These are phyloP conservation scores for Ziziphus jujuba DNA, from an alignment of 306 rosid species.

Conservation along the genomic window DNA sequence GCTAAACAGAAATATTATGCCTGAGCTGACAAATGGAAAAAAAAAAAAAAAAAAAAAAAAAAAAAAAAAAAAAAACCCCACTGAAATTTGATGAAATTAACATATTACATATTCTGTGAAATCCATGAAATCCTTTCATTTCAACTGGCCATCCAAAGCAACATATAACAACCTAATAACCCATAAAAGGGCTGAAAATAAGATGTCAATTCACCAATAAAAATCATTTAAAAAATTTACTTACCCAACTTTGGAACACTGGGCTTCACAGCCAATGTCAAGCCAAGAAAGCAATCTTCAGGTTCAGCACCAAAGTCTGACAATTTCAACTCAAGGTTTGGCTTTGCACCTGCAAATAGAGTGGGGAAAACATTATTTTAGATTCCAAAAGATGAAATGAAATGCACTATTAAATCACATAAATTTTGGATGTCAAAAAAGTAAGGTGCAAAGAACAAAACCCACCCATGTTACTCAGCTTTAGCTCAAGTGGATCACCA, in stretches of 20 bases:
- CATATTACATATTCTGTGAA: not conserved
- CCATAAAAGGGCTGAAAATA: not conserved
- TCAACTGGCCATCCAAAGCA: not conserved
- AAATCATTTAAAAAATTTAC: conserved; percentile 11
- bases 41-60: too few relatives aligned
- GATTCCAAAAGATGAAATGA: conserved; percentile 11
- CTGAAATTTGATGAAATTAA: not conserved
- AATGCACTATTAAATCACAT: conserved; percentile 12
- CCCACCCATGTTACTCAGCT: conserved; percentile 73
- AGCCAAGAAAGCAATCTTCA: conserved; percentile 89
- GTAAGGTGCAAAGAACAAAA: conserved; percentile 10
- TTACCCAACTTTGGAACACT: conserved; percentile 70
- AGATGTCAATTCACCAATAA: not conserved
- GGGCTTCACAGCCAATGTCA: conserved; percentile 81
- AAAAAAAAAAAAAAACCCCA: not conserved
- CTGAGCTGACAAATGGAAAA: too few relatives aligned
- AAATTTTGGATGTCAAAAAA: not conserved
- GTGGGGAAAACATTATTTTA: conserved; percentile 24
- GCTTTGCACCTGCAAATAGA: conserved; percentile 56
- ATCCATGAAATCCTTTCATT: not conserved
- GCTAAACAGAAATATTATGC: too few relatives aligned
- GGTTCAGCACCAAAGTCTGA: conserved; percentile 82
- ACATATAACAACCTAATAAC: not conserved
- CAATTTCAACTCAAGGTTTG: conserved; percentile 78
- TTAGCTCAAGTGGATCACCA: conserved; percentile 74